A percentile compares a stretch with the other conserved stretches of the same genome.
Evolutionary conservation across 371 early-diverging fungal species (phyloP).

Genomic region (Mucor piriformis): DNA sequence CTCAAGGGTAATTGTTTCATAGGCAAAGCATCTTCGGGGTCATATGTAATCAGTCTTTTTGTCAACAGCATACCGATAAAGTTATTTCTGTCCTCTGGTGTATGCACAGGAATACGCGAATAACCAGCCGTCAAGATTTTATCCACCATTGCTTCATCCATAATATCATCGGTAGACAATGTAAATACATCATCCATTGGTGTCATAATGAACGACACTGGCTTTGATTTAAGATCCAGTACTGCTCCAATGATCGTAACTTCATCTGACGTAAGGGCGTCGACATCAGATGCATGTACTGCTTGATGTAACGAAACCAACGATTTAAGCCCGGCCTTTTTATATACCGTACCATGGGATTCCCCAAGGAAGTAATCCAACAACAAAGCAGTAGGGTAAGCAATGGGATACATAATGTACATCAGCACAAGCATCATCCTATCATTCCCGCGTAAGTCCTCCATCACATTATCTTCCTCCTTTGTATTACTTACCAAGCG

Average conservation of each 20-base stretch:
- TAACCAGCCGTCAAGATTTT: slow-evolving; percentile 86
- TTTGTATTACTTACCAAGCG: slow-evolving; percentile 40
- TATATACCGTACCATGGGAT: slow-evolving; percentile 79
- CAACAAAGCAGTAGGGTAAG: slow-evolving; percentile 79
- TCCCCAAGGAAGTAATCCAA: slow-evolving; percentile 82
- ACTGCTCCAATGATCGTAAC: slow-evolving; percentile 92
- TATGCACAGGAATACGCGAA: slow-evolving; percentile 88
- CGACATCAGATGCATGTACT: slow-evolving; percentile 66
- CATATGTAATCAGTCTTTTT: slow-evolving; percentile 83
- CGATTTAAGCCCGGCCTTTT: slow-evolving; percentile 88
- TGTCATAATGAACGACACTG: slow-evolving; percentile 86
- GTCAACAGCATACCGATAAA: slow-evolving; percentile 90
- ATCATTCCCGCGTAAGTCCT: no score
- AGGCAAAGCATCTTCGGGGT: slow-evolving; percentile 81
- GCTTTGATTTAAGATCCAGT: slow-evolving; percentile 86
- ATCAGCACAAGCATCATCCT: slow-evolving; percentile 70
- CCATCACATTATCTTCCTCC: neutral
- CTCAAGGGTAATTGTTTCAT: slow-evolving; percentile 71
- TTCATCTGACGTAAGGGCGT: slow-evolving; percentile 87
- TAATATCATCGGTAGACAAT: slow-evolving; percentile 66
- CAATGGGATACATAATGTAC: slow-evolving; percentile 74
- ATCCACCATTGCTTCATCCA: slow-evolving; percentile 70
- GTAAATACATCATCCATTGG: slow-evolving; percentile 84
- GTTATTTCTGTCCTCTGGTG: slow-evolving; percentile 59
- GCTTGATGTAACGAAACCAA: slow-evolving; percentile 88